Base-by-base conservation (phyloP, 2,329 filamentous ascomycete genomes). In the Sarocladium brachiariae region DNA sequence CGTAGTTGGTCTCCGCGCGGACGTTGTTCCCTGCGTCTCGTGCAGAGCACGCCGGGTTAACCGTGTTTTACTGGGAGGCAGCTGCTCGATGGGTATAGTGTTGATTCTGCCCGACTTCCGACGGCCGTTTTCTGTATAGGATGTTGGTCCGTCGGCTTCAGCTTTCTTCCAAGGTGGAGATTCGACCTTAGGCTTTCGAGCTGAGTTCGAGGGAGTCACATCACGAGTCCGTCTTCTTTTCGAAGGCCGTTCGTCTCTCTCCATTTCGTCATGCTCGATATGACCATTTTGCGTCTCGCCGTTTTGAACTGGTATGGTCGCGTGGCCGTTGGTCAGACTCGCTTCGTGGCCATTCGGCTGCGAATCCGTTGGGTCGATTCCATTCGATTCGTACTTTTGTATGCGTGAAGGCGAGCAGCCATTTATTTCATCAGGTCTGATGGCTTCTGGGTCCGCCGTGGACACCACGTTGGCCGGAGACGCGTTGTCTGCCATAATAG, bases 121-220 rank as follows among this genome's bases (percentile, higher is more conserved):
- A 55, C 77, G 77, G 46, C 87, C 89, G 78, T 77, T 87, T 70
- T 77, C 80, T 41, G 86, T 79, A 64, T 95, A 91, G 1, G 87
- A 86, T 3, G 92, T 93, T 19, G 93, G 93, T 0, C 93, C 93
- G 24, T 95, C 87, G 35, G 87, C 89, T 53, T 79, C 79, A 55
- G 87, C 79, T 61, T 83, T 88, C 72, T 93, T 97, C 93, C 93
- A 99, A 19, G 93, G 93, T 57, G 93, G 93, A 55, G 92, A 97
- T 53, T 78, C 75, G 50, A 73, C 70, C 51, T 70, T 70, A 0
- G 56, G 53, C 53, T 69, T 84, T 73, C 61, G 67, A 61, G 54
- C 73, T 67, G 59, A 52, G 52, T 65, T 62, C 1, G 61, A 62
- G 30, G 73, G 71, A 21, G 70, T 76, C 55, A 65, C 63, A 9